A percentile compares a stretch with the other conserved stretches of the same genome.
Evolutionary conservation across 2,329 filamentous ascomycete species (phyloP).

Genomic region (Emergomyces orientalis): DNA sequence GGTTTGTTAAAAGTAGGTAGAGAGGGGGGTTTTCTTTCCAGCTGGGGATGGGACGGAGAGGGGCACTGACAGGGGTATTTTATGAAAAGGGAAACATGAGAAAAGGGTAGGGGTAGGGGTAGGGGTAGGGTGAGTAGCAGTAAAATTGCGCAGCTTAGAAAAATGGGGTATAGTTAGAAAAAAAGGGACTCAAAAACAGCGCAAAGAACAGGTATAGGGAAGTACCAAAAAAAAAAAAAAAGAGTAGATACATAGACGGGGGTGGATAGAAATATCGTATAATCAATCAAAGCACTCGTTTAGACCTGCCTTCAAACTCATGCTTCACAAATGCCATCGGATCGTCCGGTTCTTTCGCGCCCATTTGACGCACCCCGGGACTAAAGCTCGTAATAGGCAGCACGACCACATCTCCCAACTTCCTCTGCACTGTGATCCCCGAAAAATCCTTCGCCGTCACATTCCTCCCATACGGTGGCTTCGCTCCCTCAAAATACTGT

Average conservation of each 20-base stretch:
- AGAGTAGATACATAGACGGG: neutral
- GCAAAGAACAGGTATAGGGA: no score
- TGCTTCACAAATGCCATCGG: slow-evolving; percentile 98
- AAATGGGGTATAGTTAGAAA: neutral
- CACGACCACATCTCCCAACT: slow-evolving; percentile 86
- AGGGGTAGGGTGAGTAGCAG: no score
- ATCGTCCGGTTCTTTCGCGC: slow-evolving; percentile 75
- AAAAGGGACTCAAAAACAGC: neutral
- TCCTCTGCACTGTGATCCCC: slow-evolving; percentile 70
- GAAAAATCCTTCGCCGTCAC: slow-evolving; percentile 87
- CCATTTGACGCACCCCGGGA: slow-evolving; percentile 89
- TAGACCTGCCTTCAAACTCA: slow-evolving; percentile 73
- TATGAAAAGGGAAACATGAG: no score
- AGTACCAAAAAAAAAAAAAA: neutral
- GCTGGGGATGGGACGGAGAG: no score
- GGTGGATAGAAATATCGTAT: neutral
- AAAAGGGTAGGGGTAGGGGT: neutral
- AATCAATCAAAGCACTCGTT: neutral
- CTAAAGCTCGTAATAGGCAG: slow-evolving; percentile 96
- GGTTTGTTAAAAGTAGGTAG: no score
- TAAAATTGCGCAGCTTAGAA: no score
- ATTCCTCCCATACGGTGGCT: slow-evolving; percentile 52
- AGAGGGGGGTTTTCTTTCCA: no score
- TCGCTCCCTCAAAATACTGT: slow-evolving; percentile 70
- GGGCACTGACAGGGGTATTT: no score